Percentiles rank a stretch among this genome's conserved stretches.
phyloP scores from a whole-genome alignment of 441 rosid genomes.

The Sinapis alba region DNA sequence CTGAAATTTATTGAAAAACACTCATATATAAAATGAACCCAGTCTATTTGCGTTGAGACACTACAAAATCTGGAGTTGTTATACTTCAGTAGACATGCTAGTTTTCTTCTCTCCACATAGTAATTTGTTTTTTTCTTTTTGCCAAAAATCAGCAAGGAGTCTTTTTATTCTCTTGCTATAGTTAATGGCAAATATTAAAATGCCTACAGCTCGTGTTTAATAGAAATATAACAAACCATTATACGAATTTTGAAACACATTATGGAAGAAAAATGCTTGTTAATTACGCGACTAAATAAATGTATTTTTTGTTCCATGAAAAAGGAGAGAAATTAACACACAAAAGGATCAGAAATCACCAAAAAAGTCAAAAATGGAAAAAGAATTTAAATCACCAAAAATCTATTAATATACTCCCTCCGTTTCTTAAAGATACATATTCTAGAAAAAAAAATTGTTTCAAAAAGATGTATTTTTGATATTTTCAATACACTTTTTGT shows the following conservation, averaged over 20 bases:
- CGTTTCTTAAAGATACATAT: too few relatives aligned
- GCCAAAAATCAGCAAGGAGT: background rate
- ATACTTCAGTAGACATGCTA: background rate
- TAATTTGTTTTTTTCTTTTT: background rate
- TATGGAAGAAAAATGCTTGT: background rate
- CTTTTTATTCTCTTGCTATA: background rate
- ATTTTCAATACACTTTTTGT: too few relatives aligned
- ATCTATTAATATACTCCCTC: background rate
- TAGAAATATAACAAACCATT: background rate
- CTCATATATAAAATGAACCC: background rate
- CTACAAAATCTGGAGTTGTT: background rate
- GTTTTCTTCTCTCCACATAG: background rate
- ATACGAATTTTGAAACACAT: background rate
- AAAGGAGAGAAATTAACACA: background rate
- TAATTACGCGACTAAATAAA: background rate
- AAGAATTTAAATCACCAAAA: background rate
- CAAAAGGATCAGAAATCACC: background rate
- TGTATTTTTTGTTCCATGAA: background rate
- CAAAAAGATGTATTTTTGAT: too few relatives aligned
- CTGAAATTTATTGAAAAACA: background rate
- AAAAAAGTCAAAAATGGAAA: background rate
- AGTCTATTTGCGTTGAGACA: background rate
- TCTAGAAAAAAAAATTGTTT: too few relatives aligned
- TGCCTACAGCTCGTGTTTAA: background rate
- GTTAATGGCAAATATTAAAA: background rate